phyloP scores from a whole-genome alignment of 441 rosid genomes.

The Corymbia calophylla region DNA sequence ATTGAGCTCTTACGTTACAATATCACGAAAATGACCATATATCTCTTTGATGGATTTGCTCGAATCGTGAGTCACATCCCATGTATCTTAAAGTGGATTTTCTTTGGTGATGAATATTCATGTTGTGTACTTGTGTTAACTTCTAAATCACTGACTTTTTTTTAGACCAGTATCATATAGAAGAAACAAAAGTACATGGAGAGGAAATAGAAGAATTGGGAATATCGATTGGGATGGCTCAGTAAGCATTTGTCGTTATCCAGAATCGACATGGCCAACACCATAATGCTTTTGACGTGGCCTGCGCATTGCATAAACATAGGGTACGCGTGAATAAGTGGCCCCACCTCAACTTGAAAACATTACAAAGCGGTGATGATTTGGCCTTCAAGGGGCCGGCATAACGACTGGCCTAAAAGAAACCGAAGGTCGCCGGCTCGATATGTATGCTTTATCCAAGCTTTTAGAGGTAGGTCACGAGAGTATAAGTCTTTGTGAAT shows the following conservation, averaged over 20 bases:
- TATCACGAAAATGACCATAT: too few relatives aligned
- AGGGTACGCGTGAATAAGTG: not conserved
- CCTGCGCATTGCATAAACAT: not conserved
- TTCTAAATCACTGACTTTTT: not conserved
- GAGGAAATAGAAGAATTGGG: not conserved
- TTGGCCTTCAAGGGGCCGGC: not conserved
- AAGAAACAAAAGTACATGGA: not conserved
- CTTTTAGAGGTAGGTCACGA: not conserved
- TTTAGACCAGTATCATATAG: not conserved
- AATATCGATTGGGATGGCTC: not conserved
- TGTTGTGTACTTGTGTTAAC: not conserved
- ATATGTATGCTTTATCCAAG: not conserved
- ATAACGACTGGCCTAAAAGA: not conserved
- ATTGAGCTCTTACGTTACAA: too few relatives aligned
- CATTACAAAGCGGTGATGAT: not conserved
- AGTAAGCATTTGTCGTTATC: not conserved
- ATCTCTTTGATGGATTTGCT: too few relatives aligned
- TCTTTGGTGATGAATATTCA: not conserved
- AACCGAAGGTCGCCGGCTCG: not conserved
- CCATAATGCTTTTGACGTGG: not conserved
- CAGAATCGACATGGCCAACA: not conserved
- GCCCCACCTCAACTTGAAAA: not conserved
- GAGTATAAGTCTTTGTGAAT: not conserved
- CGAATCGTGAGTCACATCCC: too few relatives aligned
- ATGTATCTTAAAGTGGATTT: too few relatives aligned